Evolutionary conservation across 768 basidiomycete species (phyloP), one percentile per base, ranked within the genome.

Genomic region (Leccinum pellstonianum): DNA sequence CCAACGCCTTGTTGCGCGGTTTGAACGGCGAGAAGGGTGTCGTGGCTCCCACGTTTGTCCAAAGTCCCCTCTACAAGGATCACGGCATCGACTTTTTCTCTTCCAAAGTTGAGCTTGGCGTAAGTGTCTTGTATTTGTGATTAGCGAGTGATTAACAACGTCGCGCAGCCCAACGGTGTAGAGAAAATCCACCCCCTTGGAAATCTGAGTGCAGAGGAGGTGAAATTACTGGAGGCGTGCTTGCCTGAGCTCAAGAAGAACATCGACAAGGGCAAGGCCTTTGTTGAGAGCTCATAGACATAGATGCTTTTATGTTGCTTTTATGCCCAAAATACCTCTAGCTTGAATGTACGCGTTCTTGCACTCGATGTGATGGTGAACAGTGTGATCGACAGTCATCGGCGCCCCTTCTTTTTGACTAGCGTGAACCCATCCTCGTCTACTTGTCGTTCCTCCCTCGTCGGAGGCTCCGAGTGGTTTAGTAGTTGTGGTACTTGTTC

Each of bases 61-160:
- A 91, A 82, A 94, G 91, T 76, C 86, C 88, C 48, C 82, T 96
- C 62, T 98, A 82, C 73, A 87, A 82, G 55, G 83, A 85, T 74
- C 79, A 95, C 78, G 96, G 95, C 68, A 83, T 98, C 66, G 85
- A 90, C 73, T 98, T 90, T 82, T 99, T 98, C 86, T 93, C 95
- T 15, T 89, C 90, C 64, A 89, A 87, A 68, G 91, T 98, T 67
- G 91, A 95, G 78, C 91, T 98, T 65, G 93, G 95, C 67, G 92
- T 96, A 83, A 56, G 79, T 79, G 60, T 21, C 29, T 52, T 56
- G 11, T 29, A 43, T 55, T 25, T 58, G 46, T 37, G 11, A 9
- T 35, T 11, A 11, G 52, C 21, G 1, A n/a, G 48, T 19, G 58
- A 8, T 59, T 72, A 47, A 64, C 50, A 31, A 35, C 59, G 50